Evolutionary conservation across 208 protist genomes (phyloP), one percentile per base, ranked within the genome.

Genomic region (Tritrichomonas musculus): DNA sequence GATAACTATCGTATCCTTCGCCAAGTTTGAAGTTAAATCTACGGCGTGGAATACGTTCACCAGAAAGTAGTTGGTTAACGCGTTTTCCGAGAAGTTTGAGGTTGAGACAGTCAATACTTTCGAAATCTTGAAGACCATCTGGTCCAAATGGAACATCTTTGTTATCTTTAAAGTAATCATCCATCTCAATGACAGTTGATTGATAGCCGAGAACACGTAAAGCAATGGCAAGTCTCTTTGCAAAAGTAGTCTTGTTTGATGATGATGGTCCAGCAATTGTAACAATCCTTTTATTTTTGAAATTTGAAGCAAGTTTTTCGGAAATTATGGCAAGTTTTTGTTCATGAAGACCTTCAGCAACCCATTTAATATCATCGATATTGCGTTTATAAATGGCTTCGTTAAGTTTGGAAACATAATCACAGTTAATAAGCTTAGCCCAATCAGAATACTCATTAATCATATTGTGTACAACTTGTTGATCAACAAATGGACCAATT

Each of bases 221-320:
- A 9, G 27, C 36, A 30, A 92, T 92, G 27, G 82, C 82, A 57
- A 92, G 55, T 11, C 55, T 22, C n/a, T 44, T 69, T 20, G 82
- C 82, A 50, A 92, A 92, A 49, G 82, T 92, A 27, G 82, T 92
- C 82, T 92, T 92, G 33, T 66, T 66, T 22, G 50, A 69, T 33
- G 82, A 92, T 22, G 50, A 69, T 92, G 82, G 82, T 13, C 82
- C 82, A 65, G 50, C 55, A 57, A 92, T 66, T 64, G 55, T 69
- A 20, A 92, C 50, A 39, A 92, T 66, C 41, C 49, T 92, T 41
- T 82, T 82, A 22, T 33, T 82, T 25, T 33, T 20, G 73, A 82
- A 82, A 41, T 82, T 82, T 1, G 33, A 22, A 25, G 14, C 30
- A 53, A 82, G 73, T 8, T 82, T 33, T 25, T 82, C 41, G 33